These are phyloP conservation scores for Astrephomene gubernaculifera DNA, from an alignment of 139 green algal genomes.

Conservation along the genomic window DNA sequence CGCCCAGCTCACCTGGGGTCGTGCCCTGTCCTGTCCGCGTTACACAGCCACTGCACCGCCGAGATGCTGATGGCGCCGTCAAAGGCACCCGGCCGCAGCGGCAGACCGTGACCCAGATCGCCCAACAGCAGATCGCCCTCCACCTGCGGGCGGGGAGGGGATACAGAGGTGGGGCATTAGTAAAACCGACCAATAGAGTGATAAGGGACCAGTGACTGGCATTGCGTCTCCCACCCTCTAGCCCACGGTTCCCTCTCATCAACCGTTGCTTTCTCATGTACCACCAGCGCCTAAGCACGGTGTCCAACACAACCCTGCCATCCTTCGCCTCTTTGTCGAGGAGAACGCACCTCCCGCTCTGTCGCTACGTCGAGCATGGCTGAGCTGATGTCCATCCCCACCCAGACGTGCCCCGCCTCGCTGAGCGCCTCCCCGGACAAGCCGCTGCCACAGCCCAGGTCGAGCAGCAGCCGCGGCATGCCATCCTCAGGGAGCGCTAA, in stretches of 20 bases:
- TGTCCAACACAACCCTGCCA: no score
- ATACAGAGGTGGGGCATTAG: no score
- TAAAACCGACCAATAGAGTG: no score
- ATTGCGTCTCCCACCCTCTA: no score
- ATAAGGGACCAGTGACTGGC: no score
- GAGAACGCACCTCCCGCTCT: conserved; percentile 77
- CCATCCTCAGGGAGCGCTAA: conserved; percentile 91
- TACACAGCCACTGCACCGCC: conserved; percentile 96
- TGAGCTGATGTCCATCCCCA: conserved; percentile 90
- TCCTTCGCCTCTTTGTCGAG: no score
- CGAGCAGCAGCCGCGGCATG: conserved; percentile 85
- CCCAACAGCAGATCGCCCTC: conserved; percentile 84
- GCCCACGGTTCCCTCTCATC: no score
- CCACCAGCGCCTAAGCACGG: no score
- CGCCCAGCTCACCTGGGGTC: conserved; percentile 74
- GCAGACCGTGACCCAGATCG: conserved; percentile 89
- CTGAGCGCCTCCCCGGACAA: conserved; percentile 83
- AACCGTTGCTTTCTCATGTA: no score
- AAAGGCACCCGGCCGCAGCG: conserved; percentile 78
- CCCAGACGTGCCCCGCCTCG: conserved; percentile 82
- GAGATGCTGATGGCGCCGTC: conserved; percentile 87
- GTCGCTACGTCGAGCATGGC: conserved; percentile 87
- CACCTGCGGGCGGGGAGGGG: conserved; percentile 50
- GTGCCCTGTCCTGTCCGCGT: conserved; percentile 84
- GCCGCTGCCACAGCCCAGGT: conserved; percentile 96